A percentile compares a stretch with the other conserved stretches of the same genome.
These are phyloP conservation scores for Lolium perenne DNA, from an alignment of 176 grass and related monocot species.

Conservation along the genomic window DNA sequence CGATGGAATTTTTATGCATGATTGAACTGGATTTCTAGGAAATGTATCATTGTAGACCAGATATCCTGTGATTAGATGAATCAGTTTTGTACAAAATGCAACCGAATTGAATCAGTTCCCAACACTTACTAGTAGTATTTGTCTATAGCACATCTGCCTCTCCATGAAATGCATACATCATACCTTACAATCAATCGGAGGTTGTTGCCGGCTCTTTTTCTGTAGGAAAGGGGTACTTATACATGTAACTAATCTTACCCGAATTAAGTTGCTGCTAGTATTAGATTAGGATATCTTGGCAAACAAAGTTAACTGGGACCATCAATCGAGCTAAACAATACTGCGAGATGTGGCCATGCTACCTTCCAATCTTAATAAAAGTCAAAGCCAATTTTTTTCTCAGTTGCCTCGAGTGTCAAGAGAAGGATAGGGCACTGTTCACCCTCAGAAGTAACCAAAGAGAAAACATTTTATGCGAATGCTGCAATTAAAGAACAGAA, in stretches of 20 bases:
- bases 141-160: neutral
- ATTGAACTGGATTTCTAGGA: neutral
- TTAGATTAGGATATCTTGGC: conserved; percentile 40
- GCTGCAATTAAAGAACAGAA: conserved; percentile 1
- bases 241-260: conserved; percentile 17
- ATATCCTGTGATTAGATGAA: neutral
- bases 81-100: neutral
- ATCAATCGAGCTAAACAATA: conserved; percentile 12
- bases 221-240: neutral
- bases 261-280: conserved; percentile 18
- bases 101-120: neutral
- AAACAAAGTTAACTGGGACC: conserved; percentile 1
- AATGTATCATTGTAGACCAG: neutral
- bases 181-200: neutral
- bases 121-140: conserved; percentile 8
- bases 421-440: neutral
- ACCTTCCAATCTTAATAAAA: conserved; percentile 31
- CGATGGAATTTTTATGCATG: neutral
- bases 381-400: neutral
- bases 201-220: conserved; percentile 29
- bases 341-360: conserved; percentile 16
- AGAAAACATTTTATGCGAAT: neutral
- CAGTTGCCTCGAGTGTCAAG: neutral
- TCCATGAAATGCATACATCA: conserved; percentile 5
- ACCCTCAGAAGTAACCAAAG: neutral